These are phyloP conservation scores for Calonectria naviculata DNA, from an alignment of 2,329 filamentous ascomycete species.

Conservation along the genomic window DNA sequence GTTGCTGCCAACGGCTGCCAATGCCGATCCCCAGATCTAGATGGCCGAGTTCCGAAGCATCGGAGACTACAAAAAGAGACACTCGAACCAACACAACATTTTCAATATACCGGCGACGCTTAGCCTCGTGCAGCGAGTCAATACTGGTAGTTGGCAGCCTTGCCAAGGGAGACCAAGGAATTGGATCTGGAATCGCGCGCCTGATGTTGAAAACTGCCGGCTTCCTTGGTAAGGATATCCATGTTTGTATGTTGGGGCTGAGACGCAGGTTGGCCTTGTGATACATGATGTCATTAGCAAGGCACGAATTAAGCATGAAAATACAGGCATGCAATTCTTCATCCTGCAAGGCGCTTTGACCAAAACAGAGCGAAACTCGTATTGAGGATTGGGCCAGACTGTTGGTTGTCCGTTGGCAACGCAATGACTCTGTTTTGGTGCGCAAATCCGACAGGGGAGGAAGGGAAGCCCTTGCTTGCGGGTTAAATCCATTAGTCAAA, in stretches of 20 bases:
- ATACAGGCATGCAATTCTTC: background rate
- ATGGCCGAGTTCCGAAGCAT: background rate
- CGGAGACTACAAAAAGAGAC: background rate
- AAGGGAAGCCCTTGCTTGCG: background rate
- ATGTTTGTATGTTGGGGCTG: background rate
- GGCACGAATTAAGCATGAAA: background rate
- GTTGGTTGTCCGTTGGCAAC: background rate
- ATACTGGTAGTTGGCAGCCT: background rate
- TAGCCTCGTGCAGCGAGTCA: background rate
- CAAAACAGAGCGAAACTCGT: background rate
- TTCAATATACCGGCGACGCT: background rate
- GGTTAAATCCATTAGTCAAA: background rate
- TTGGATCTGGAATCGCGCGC: background rate
- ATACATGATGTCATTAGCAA: background rate
- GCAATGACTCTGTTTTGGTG: background rate
- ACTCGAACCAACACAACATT: background rate
- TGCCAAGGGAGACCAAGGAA: background rate
- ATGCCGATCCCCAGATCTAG: too few relatives aligned
- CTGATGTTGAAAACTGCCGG: background rate
- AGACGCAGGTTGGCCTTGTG: background rate
- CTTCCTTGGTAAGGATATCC: too few relatives aligned
- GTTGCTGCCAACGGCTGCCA: too few relatives aligned
- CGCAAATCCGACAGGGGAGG: background rate
- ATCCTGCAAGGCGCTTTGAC: background rate
- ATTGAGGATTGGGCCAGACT: background rate